A percentile compares a stretch with the other conserved stretches of the same genome.
Evolutionary conservation across 352 stramenopile genomes (phyloP).

Genomic region (Pythium coloratum): DNA sequence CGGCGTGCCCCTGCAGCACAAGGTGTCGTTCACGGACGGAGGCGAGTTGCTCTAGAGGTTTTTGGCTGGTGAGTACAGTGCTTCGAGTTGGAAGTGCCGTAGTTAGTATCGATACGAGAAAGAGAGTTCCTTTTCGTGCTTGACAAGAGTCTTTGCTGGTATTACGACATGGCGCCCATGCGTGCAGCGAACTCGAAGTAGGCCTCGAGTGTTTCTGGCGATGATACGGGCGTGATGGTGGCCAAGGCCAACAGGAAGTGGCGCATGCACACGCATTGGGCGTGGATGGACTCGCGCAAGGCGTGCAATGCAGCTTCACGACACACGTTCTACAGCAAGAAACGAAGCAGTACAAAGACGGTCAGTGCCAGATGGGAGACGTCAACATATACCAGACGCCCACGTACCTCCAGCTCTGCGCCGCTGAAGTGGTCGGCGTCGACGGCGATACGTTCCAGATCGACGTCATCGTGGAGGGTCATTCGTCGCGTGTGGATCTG

Average conservation of each 20-base stretch:
- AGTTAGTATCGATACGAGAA: conserved; percentile 12
- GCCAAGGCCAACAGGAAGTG: conserved; percentile 62
- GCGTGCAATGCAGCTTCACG: conserved; percentile 77
- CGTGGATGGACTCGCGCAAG: conserved; percentile 68
- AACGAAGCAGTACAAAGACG: background rate
- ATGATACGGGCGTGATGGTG: conserved; percentile 56
- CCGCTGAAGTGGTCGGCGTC: conserved; percentile 74
- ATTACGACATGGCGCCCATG: conserved; percentile 56
- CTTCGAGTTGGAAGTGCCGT: background rate
- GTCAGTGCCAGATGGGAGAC: background rate
- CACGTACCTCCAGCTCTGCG: conserved; percentile 82
- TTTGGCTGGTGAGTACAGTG: background rate
- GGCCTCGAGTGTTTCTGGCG: conserved; percentile 44
- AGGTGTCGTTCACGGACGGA: conserved; percentile 70
- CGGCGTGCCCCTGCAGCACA: conserved; percentile 67
- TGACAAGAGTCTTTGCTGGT: conserved; percentile 3
- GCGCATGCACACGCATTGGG: conserved; percentile 46
- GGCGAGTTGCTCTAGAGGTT: conserved; percentile 56
- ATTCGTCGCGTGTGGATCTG: conserved; percentile 73
- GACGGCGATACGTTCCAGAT: conserved; percentile 52
- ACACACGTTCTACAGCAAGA: conserved; percentile 71
- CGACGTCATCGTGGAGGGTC: conserved; percentile 61
- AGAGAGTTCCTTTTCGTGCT: conserved; percentile 7
- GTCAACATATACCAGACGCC: background rate
- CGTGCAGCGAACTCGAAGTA: conserved; percentile 64